Evolutionary conservation across 2,329 filamentous ascomycete genomes (phyloP).

Genomic region (Grosmannia serpens): DNA sequence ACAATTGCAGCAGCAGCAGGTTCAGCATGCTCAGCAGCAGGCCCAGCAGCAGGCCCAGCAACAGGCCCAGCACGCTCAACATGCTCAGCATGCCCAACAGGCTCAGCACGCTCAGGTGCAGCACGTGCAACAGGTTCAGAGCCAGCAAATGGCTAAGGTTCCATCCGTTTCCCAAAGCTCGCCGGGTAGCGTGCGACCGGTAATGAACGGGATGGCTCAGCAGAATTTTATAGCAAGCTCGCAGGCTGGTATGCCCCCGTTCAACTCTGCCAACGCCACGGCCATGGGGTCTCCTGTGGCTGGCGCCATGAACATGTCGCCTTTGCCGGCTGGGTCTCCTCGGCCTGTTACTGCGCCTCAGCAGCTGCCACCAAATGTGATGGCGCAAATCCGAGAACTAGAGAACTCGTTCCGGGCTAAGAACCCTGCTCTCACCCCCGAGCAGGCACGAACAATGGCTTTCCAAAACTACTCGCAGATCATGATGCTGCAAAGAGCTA

Average conservation of each 20-base stretch:
- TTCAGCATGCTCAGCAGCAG: conserved; percentile 15
- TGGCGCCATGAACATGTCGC: conserved; percentile 30
- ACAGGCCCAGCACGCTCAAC: conserved; percentile 21
- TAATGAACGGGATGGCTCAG: conserved; percentile 33
- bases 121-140: conserved; percentile 12
- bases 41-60: conserved; percentile 24
- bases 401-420: conserved; percentile 40
- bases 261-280: conserved; percentile 30
- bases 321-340: conserved; percentile 31
- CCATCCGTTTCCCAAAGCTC: conserved; percentile 20
- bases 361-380: conserved; percentile 33
- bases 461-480: conserved; percentile 36
- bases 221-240: conserved; percentile 41
- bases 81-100: conserved; percentile 36
- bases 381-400: conserved; percentile 37
- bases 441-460: conserved; percentile 38
- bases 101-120: conserved; percentile 20
- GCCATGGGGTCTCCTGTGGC: conserved; percentile 21
- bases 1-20: conserved; percentile 15
- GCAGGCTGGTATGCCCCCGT: conserved; percentile 40
- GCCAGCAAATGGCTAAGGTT: conserved; percentile 8
- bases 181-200: conserved; percentile 22
- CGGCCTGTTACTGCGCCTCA: conserved; percentile 25
- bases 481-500: conserved; percentile 34
- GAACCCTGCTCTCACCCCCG: conserved; percentile 37